Base-by-base conservation (phyloP, 495 filamentous ascomycete species). In the Podospora tetraspora region DNA sequence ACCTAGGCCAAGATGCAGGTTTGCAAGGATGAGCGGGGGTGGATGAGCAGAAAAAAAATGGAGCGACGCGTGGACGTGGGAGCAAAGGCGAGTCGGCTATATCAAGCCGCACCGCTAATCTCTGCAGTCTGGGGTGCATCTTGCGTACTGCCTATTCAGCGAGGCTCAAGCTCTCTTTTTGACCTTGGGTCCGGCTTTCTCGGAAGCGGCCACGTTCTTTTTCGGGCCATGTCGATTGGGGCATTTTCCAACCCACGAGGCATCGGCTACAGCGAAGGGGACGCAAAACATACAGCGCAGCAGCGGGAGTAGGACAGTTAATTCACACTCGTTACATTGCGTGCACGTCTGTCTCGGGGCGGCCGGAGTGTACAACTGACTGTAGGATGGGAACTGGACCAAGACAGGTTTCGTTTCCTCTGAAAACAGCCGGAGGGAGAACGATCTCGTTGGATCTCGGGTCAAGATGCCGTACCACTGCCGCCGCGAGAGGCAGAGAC, bases 1-100 rank as follows among this genome's bases (percentile, higher is more conserved):
- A 52, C 43, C 43, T 52, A 52, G 43, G 43, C 43, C 30, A 59
- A n/a, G 30, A 22, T 59, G 52, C 27, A 34, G 13, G 27, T 37
- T 66, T 61, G 65, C 23, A 61, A 25, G 22, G 8, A 22, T 58
- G 19, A 60, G 11, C 57, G 37, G 10, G 23, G 22, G 8, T 30
- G 65, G 19, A 60, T 11, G 65, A 21, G 10, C 16, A 30, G 34
- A 43, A 59, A 59, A 30, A 24, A 56, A 61, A 22, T 25, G 19
- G 62, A 30, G 57, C 24, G 67, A 69, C 67, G 67, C 57, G 58
- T 61, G 67, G 29, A 62, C 56, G 10, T 8, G 61, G 29, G 58
- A 59, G 61, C 29, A 30, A 59, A 23, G 22, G 23, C 61, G 57
- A 58, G 63, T 24, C 57, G 61, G 61, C 27, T 59, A 68, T 65